A percentile compares a stretch with the other conserved stretches of the same genome.
These are phyloP conservation scores for Pseudogymnoascus sp. DNA, from an alignment of 2,329 filamentous ascomycete species.

Conservation along the genomic window DNA sequence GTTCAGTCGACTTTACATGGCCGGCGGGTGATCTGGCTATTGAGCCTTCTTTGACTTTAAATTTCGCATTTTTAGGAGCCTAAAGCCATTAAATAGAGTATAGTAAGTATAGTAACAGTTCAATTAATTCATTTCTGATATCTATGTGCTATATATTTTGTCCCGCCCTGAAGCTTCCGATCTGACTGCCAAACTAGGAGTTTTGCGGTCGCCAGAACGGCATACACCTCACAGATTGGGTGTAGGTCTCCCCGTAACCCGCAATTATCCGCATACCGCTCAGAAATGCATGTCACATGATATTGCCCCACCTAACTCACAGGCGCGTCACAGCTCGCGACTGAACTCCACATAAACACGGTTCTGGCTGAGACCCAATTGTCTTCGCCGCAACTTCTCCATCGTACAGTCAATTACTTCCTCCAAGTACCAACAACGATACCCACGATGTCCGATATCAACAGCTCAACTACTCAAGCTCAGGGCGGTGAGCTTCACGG, in stretches of 20 bases:
- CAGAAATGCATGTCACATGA: background rate
- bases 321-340: conserved; percentile 3
- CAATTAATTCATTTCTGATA: no score
- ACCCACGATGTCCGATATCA: conserved; percentile 36
- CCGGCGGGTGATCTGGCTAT: background rate
- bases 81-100: no score
- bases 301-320: background rate
- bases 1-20: background rate
- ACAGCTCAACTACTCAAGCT: conserved; percentile 31
- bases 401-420: background rate
- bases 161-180: no score
- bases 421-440: background rate
- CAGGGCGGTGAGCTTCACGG: conserved; percentile 28
- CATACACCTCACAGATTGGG: no score
- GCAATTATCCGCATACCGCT: no score
- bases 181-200: no score
- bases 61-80: no score
- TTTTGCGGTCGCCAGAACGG: no score
- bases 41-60: background rate
- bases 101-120: no score
- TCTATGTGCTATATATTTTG: no score
- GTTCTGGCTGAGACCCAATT: conserved; percentile 9
- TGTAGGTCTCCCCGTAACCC: no score
- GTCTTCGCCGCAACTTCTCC: background rate
- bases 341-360: conserved; percentile 8